Conservation (phyloP, 2,329 filamentous ascomycete genomes). For the Purpureocillium takamizusanense region DNA sequence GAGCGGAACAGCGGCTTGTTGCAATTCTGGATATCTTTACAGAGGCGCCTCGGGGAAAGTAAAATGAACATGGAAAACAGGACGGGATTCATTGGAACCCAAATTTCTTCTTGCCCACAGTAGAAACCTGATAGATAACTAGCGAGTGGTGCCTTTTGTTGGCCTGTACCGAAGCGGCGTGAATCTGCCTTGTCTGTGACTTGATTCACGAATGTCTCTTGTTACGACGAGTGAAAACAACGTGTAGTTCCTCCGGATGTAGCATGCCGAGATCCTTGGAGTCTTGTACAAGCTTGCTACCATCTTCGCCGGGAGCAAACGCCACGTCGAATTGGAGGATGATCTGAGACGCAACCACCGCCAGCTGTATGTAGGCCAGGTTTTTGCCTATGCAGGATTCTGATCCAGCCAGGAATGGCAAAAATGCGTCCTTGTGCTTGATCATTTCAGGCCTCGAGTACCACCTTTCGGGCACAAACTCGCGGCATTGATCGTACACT, state of each 20-base stretch:
- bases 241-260: not conserved
- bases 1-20: too few species aligned
- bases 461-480: slow-evolving; percentile 1
- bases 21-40: too few species aligned
- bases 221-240: not conserved
- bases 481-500: slow-evolving; percentile 1
- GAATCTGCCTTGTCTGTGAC: not conserved
- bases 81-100: too few species aligned
- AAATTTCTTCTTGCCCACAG: too few species aligned
- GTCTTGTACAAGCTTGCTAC: not conserved
- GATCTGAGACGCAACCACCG: not conserved
- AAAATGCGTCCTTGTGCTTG: slow-evolving; percentile 2
- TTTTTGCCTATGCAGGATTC: slow-evolving; percentile 3
- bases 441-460: not conserved
- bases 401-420: slow-evolving; percentile 1
- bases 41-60: too few species aligned
- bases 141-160: too few species aligned
- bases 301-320: not conserved
- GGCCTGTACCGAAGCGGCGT: not conserved
- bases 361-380: slow-evolving; percentile 1
- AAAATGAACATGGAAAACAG: too few species aligned
- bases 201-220: too few species aligned
- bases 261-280: not conserved
- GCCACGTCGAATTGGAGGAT: slow-evolving; percentile 1
- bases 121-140: too few species aligned